Base-by-base conservation (phyloP, 768 basidiomycete species). In the Hysterangium stoloniferum region DNA sequence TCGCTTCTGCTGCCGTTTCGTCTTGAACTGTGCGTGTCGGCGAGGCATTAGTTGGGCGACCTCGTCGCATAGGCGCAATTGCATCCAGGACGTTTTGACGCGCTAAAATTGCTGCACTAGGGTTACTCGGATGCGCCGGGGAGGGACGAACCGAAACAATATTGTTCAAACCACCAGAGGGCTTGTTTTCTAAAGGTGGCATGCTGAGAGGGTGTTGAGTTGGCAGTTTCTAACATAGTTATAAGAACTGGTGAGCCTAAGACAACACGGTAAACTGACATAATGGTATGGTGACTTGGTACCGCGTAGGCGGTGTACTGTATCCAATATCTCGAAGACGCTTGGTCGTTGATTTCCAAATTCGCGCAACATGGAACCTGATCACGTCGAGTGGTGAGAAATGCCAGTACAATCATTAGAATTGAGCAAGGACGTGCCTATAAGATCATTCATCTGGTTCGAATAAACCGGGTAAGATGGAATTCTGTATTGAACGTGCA, bases 401-500 rank as follows among this genome's bases (percentile, higher is more conserved):
- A n/a, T n/a, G n/a, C n/a, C n/a, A n/a, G n/a, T 46, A 57, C 35
- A 58, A 50, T n/a, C 48, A 56, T 44, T 40, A 50, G 34, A n/a
- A n/a, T n/a, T n/a, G n/a, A n/a, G n/a, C n/a, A n/a, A n/a, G n/a
- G n/a, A 35, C 64, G 47, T 59, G 93, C 91, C 83, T 52, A 96
- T 93, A 37, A 94, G 64, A 43, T 78, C 72, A 56, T 86, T 91
- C 75, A 97, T 79, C 54, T 86, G 78, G 4, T 73, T 66, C 2
- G 92, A 94, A 64, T 94, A 96, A 1, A 84, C 76, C 1, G 90
- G 90, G 64, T 89, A 93, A 29, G 88, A 79, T 2, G 91, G 92
- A 41, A 87, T 86, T 57, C 83, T 84, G 66, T 97, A 99, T 60
- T 94, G 91, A 31, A 94, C 94, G 61, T 97, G 97, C 56, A 98